A percentile compares a stretch with the other conserved stretches of the same genome.
Evolutionary conservation across 352 stramenopile species (phyloP).

Genomic region (Phytophthora multivora): DNA sequence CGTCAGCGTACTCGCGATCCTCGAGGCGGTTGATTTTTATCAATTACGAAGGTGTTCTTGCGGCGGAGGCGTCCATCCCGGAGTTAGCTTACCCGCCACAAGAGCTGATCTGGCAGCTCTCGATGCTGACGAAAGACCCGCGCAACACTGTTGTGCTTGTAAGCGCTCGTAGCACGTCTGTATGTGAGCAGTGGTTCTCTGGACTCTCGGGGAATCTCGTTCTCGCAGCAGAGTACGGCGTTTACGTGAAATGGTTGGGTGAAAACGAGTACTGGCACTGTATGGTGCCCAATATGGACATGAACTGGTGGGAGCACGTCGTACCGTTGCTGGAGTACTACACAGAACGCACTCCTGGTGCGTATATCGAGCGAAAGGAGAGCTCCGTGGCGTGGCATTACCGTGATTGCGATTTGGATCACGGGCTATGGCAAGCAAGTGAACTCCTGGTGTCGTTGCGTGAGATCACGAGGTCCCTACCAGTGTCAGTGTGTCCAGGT

Average conservation of each 20-base stretch:
- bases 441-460: constrained; percentile 84
- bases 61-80: constrained; percentile 81
- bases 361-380: constrained; percentile 86
- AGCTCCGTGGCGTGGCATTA: constrained; percentile 92
- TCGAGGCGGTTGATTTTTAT: constrained; percentile 80
- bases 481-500: constrained; percentile 74
- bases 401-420: constrained; percentile 86
- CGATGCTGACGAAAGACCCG: constrained; percentile 75
- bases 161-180: constrained; percentile 63
- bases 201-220: constrained; percentile 66
- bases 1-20: constrained; percentile 75
- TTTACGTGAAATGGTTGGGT: constrained; percentile 81
- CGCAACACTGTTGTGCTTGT: constrained; percentile 83
- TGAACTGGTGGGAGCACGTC: constrained; percentile 81
- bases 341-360: constrained; percentile 81
- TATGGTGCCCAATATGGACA: constrained; percentile 84
- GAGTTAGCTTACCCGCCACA: constrained; percentile 86
- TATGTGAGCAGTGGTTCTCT: constrained; percentile 85
- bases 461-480: constrained; percentile 74
- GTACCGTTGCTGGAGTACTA: constrained; percentile 83
- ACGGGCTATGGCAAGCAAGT: constrained; percentile 90
- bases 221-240: constrained; percentile 77
- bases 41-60: constrained; percentile 91
- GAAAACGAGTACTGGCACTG: constrained; percentile 71
- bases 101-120: constrained; percentile 85